Conservation (phyloP, 2,329 filamentous ascomycete species). For the Pochonia chlamydosporia region DNA sequence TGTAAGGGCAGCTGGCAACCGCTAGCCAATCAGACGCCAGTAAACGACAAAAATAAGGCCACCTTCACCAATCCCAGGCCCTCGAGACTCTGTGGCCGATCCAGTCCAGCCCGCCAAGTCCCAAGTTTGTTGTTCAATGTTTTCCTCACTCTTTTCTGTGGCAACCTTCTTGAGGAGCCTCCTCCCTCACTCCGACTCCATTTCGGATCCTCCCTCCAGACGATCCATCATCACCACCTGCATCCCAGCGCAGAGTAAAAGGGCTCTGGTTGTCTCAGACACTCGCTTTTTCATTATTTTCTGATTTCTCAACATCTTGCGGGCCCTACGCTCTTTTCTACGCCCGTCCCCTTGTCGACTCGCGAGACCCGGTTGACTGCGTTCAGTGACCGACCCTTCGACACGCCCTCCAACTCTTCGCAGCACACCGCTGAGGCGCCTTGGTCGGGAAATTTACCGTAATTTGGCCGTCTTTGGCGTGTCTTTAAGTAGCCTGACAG, state of each 20-base stretch:
- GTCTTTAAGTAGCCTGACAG: too few species aligned
- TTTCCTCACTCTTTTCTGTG: too few species aligned
- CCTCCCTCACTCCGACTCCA: background rate
- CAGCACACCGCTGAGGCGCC: background rate
- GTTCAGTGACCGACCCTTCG: too few species aligned
- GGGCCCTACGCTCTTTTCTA: background rate
- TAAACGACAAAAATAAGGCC: background rate
- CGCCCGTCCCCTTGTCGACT: background rate
- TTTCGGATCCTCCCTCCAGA: background rate
- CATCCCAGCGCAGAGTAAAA: background rate
- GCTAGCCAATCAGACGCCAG: slow-evolving; percentile 6
- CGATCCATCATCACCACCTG: background rate
- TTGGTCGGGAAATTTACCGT: background rate
- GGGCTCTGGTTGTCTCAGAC: background rate
- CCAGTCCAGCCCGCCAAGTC: too few species aligned
- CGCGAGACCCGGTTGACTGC: background rate
- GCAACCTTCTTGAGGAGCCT: background rate
- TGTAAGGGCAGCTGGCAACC: slow-evolving; percentile 1
- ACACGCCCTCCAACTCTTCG: background rate
- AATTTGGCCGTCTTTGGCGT: too few species aligned
- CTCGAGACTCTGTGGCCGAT: background rate
- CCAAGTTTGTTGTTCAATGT: too few species aligned
- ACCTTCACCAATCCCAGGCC: background rate
- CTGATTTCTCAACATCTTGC: background rate
- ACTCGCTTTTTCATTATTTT: background rate